phyloP scores from a whole-genome alignment of 176 grass and related monocot genomes.

The Themeda triandra region DNA sequence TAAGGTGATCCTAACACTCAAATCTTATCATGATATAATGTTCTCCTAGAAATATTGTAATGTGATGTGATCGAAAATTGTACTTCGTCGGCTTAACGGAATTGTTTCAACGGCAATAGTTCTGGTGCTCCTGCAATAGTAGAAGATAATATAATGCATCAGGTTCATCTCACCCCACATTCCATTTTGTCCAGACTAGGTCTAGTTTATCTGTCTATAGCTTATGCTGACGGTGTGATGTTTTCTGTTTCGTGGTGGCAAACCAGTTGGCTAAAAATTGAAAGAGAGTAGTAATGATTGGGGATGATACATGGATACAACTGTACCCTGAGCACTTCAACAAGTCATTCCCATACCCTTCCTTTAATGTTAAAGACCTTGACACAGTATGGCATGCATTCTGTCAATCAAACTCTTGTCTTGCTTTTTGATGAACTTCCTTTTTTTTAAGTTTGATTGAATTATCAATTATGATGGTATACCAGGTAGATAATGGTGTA shows the following conservation, averaged over 20 bases:
- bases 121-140: conserved; percentile 92
- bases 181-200: not conserved
- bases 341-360: conserved; percentile 88
- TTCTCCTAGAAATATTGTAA: not conserved
- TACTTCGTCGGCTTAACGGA: not conserved
- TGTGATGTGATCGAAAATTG: conserved; percentile 10
- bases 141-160: conserved; percentile 94
- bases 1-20: conserved; percentile 40
- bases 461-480: conserved; percentile 20
- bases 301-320: conserved; percentile 95
- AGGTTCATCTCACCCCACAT: conserved; percentile 56
- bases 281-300: conserved; percentile 94
- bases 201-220: not conserved
- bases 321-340: conserved; percentile 95
- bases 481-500: conserved; percentile 92
- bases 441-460: conserved; percentile 4
- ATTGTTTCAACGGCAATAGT: conserved; percentile 57
- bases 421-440: not conserved
- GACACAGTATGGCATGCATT: conserved; percentile 65
- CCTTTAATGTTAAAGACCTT: conserved; percentile 99
- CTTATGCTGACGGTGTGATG: not conserved
- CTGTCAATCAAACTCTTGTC: conserved; percentile 4
- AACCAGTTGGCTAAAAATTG: conserved; percentile 72
- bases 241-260: conserved; percentile 24
- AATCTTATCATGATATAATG: not conserved